A percentile compares a stretch with the other conserved stretches of the same genome.
Evolutionary conservation across 257 asterid genomes (phyloP).

Genomic region (Nicotiana knightiana): DNA sequence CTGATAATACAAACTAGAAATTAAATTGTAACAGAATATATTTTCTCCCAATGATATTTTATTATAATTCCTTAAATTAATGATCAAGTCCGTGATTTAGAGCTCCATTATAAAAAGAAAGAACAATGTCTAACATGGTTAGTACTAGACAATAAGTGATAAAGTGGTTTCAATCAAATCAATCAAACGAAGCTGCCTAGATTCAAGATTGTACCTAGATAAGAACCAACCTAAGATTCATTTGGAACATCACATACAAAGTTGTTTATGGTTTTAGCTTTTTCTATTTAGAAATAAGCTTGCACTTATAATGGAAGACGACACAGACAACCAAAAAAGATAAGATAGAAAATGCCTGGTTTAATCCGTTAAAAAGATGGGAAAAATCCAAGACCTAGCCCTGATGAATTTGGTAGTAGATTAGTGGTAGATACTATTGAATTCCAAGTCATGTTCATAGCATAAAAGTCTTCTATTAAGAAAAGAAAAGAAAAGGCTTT

Average conservation of each 20-base stretch:
- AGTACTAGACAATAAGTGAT: neutral
- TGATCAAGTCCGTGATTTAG: neutral
- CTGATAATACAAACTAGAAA: neutral
- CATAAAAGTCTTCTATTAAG: no score
- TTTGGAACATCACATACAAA: neutral
- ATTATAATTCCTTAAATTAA: neutral
- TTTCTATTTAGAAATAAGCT: neutral
- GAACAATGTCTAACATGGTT: neutral
- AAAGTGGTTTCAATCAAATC: neutral
- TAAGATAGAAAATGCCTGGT: neutral
- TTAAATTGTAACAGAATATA: neutral
- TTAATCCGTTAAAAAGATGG: no score
- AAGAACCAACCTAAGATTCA: constrained; percentile 19
- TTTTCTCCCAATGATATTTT: neutral
- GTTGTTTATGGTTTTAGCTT: neutral
- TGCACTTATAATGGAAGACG: constrained; percentile 2
- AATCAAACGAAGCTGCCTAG: constrained; percentile 2
- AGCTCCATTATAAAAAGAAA: neutral
- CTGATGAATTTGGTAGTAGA: no score
- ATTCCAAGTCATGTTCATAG: no score
- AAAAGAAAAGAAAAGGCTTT: no score
- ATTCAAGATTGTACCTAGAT: constrained; percentile 33
- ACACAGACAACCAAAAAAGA: neutral
- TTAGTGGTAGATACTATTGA: no score
- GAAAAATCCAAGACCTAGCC: neutral